Evolutionary conservation across 2,329 filamentous ascomycete genomes (phyloP).

Genomic region (Phoma sp.): DNA sequence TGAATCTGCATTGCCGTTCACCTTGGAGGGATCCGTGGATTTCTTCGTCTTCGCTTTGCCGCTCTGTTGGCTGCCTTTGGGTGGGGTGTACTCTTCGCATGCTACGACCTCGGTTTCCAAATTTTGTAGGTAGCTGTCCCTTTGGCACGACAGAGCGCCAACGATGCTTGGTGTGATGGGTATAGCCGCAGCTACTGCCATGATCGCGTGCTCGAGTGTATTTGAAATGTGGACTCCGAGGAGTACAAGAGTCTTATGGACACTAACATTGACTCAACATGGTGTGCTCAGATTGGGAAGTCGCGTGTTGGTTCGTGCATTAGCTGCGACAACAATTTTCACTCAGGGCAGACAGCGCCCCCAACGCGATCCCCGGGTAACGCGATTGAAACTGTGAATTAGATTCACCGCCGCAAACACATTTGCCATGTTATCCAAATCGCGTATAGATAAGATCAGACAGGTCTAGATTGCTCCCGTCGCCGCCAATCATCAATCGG

Average conservation of each 20-base stretch:
- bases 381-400: neutral
- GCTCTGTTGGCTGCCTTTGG: conserved; percentile 21
- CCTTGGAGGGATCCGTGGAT: conserved; percentile 31
- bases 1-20: conserved; percentile 10
- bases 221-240: conserved; percentile 11
- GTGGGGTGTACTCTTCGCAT: conserved; percentile 36
- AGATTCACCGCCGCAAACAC: neutral
- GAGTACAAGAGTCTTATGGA: neutral
- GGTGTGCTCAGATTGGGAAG: conserved; percentile 17
- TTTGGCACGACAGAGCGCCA: conserved; percentile 41
- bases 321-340: conserved; percentile 5
- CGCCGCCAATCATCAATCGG: conserved; percentile 1
- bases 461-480: neutral
- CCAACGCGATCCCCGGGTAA: conserved; percentile 2
- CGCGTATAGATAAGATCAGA: conserved; percentile 2
- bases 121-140: conserved; percentile 39
- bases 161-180: conserved; percentile 31
- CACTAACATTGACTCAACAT: neutral
- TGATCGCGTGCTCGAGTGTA: conserved; percentile 7
- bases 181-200: conserved; percentile 20
- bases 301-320: conserved; percentile 22
- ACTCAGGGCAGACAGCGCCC: neutral
- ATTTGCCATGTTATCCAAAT: neutral
- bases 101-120: conserved; percentile 42
- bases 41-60: conserved; percentile 38